Base-by-base conservation (phyloP, 768 basidiomycete genomes). In the Hygrocybe punicea region DNA sequence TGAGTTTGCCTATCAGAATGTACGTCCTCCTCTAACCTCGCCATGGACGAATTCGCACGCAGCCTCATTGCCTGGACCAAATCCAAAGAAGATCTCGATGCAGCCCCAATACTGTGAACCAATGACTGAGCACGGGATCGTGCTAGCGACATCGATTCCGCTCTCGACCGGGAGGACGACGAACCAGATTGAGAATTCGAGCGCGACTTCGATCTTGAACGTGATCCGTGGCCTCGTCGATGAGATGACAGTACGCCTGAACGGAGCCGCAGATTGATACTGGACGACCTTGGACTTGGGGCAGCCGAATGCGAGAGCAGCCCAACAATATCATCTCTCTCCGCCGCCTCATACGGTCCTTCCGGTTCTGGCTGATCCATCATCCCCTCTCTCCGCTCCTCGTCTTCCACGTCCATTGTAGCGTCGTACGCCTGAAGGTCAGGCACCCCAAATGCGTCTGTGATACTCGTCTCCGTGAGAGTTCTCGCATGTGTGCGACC, bases 31-130 rank as follows among this genome's bases (percentile, higher is more conserved):
- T 84, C 82, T n/a, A 87, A 73, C 56, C 86, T 72, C 6, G 81
- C 83, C 78, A 84, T 82, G n/a, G 83, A 83, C n/a, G 85, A 86
- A 61, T 85, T 83, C 34, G 85, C 76, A 17, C 85, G 78, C 23
- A 79, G 77, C 39, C 82, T 77, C 21, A 73, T 68, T 4, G 75
- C 76, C 58, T 78, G 76, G 16, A 84, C 81, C 11, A 82, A 75
- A 33, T 85, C 84, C 37, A 87, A 63, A 25, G 84, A 86, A 0
- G 82, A 82, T 36, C 80, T 74, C 7, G 84, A 85, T 0, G 85
- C 85, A 4, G 81, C 79, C 1, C 80, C 79, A 10, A 89, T 74
- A 51, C 79, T 78, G 58, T 87, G 85, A 57, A 91, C 81, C 55
- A 90, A 65, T 3, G 84, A 85, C 65, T 87, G 85, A 4, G 87